Evolutionary conservation across 108 stramenopile genomes (phyloP).

Genomic region (Fistulifera pelliculosa): DNA sequence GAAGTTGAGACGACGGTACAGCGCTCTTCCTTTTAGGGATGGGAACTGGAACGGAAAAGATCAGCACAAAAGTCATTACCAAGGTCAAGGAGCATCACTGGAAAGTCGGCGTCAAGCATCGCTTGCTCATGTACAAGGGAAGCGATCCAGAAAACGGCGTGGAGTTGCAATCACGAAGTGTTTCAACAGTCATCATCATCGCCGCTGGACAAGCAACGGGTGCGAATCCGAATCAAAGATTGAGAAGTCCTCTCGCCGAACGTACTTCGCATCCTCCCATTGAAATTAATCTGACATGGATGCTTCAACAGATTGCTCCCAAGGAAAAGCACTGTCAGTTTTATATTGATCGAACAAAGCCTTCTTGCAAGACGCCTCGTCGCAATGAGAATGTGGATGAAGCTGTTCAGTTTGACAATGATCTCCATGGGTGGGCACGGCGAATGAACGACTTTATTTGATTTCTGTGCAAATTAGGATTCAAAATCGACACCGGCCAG

Average conservation of each 20-base stretch:
- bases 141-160: slow-evolving; percentile 18
- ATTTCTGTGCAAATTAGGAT: slow-evolving; percentile 10
- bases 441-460: slow-evolving; percentile 6
- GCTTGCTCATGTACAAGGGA: slow-evolving; percentile 17
- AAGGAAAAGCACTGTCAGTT: slow-evolving; percentile 19
- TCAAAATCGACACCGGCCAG: slow-evolving; percentile 6
- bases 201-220: slow-evolving; percentile 5
- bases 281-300: slow-evolving; percentile 47
- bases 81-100: slow-evolving; percentile 50
- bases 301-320: slow-evolving; percentile 27
- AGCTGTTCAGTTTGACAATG: slow-evolving; percentile 41
- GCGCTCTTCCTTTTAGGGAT: background rate
- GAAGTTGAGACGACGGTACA: background rate
- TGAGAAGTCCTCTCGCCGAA: slow-evolving; percentile 11
- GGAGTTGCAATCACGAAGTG: slow-evolving; percentile 20
- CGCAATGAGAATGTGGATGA: slow-evolving; percentile 47
- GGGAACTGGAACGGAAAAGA: slow-evolving; percentile 1
- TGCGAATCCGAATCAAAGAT: slow-evolving; percentile 11
- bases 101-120: slow-evolving; percentile 21
- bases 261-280: slow-evolving; percentile 14
- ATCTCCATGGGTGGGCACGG: slow-evolving; percentile 22
- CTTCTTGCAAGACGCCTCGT: slow-evolving; percentile 47
- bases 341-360: slow-evolving; percentile 32
- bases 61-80: slow-evolving; percentile 11
- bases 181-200: slow-evolving; percentile 30